These are phyloP conservation scores for Solanum ossicruentum DNA, from an alignment of 257 asterid genomes.

Conservation along the genomic window DNA sequence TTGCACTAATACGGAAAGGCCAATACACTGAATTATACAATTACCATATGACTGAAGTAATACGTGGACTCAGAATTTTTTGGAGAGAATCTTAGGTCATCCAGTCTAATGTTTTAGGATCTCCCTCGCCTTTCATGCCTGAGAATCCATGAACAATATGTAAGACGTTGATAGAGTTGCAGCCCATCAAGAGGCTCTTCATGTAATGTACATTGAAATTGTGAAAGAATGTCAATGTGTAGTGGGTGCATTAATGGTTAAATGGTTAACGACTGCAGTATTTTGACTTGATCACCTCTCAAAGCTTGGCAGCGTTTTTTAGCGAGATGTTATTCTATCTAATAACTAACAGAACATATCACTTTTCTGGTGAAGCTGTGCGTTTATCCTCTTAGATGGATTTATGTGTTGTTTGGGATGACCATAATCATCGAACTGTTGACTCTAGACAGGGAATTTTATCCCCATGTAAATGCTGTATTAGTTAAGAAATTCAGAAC, in stretches of 20 bases:
- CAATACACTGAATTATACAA: not conserved
- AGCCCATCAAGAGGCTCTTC: too few species aligned
- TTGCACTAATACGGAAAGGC: not conserved
- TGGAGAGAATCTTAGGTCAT: constrained; percentile 90
- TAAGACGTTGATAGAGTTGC: too few species aligned
- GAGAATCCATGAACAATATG: too few species aligned
- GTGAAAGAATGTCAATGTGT: too few species aligned
- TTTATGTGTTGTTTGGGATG: not conserved
- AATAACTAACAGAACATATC: not conserved
- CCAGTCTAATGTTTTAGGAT: constrained; percentile 88
- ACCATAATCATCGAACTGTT: not conserved
- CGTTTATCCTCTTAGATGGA: not conserved
- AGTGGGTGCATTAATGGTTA: too few species aligned
- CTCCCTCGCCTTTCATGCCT: constrained; percentile 42
- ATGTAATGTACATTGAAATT: too few species aligned
- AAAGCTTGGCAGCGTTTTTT: too few species aligned
- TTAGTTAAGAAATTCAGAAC: not conserved
- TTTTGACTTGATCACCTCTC: too few species aligned
- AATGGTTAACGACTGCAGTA: too few species aligned
- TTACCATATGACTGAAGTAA: constrained; percentile 95
- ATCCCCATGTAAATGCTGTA: not conserved
- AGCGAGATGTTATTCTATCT: not conserved
- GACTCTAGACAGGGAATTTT: not conserved
- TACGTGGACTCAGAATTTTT: constrained; percentile 93
- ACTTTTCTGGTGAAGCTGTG: not conserved